These are phyloP conservation scores for Rubus parviflorus DNA, from an alignment of 306 rosid genomes.

Conservation along the genomic window DNA sequence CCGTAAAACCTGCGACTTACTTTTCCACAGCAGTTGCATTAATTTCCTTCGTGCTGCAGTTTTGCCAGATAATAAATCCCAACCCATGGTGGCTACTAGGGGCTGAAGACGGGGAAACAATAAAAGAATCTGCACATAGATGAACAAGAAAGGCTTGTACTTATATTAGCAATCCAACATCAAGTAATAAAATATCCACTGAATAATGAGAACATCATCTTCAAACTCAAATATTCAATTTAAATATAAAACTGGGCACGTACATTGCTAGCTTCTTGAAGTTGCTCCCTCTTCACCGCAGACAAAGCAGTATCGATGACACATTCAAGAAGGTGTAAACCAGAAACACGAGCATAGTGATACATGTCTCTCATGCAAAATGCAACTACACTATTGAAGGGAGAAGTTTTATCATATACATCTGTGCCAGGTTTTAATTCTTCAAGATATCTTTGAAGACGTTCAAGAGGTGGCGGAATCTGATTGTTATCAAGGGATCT, in stretches of 20 bases:
- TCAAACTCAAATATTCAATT: conserved; percentile 28
- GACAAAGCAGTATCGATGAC: conserved; percentile 81
- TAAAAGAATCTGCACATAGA: conserved; percentile 58
- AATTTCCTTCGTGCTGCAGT: conserved; percentile 69
- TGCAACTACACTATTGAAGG: conserved; percentile 42
- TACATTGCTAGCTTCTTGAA: conserved; percentile 90
- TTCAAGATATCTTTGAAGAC: conserved; percentile 47
- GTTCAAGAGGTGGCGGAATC: conserved; percentile 67
- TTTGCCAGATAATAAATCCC: conserved; percentile 90
- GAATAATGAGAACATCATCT: conserved; percentile 17
- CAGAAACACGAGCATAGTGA: conserved; percentile 93
- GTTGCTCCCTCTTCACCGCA: conserved; percentile 83
- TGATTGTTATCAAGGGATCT: conserved; percentile 59
- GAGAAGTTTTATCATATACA: conserved; percentile 33
- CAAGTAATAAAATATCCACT: conserved; percentile 19
- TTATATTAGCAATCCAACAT: conserved; percentile 19
- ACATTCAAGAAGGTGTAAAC: conserved; percentile 84
- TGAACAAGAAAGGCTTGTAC: conserved; percentile 8
- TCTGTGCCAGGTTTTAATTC: conserved; percentile 48
- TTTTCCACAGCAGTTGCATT: conserved; percentile 91
- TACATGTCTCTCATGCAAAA: conserved; percentile 74
- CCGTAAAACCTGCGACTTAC: conserved; percentile 76
- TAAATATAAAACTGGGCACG: conserved; percentile 45
- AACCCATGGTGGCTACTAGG: conserved; percentile 92
- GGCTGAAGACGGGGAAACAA: conserved; percentile 95